Base-by-base conservation (phyloP, 2,329 filamentous ascomycete species). In the Blastomyces emzantsi region DNA sequence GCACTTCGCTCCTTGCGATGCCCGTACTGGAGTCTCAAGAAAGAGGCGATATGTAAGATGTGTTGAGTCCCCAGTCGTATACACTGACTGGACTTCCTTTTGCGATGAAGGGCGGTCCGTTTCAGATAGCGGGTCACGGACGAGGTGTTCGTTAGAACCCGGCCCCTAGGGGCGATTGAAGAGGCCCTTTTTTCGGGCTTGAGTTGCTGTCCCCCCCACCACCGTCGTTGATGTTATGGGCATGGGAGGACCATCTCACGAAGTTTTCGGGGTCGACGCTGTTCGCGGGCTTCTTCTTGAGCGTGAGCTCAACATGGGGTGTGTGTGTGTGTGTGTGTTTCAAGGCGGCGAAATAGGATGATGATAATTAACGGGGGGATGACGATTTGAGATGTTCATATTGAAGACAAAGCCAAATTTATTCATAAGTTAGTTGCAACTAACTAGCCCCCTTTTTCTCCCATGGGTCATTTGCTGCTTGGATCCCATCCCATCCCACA, bases 21-120 rank as follows among this genome's bases (percentile, higher is more conserved):
- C 5, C 52, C 22, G 19, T 55, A 55, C 28, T 36, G 52, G 52
- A 2, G 15, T 55, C 13, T 55, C 52, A 11, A 55, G 52, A 30
- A 55, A 55, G 33, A 55, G 52, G 22, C 52, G 52, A 55, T 55
- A 55, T 55, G 52, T 55, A 30, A 55, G 30, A 36, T 55, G 15
- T 7, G 52, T 30, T 30, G 52, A 55, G 11, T n/a, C n/a, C 52
- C 52, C 1, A 55, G 52, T 36, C 30, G 52, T 22, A 55, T 55
- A 9, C 52, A 25, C 52, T 36, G 52, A 25, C 52, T 36, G 52
- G 28, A 30, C 33, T 30, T 55, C 52, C 28, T 11, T 25, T 55
- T 30, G 52, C 28, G 52, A 25, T 25, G 52, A 55, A 55, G 28
- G 52, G 52, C 2, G 19, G 52, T 55, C 19, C 33, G 52, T n/a